Base-by-base conservation (phyloP, 305 asterid genomes). In the Fraxinus platypoda region DNA sequence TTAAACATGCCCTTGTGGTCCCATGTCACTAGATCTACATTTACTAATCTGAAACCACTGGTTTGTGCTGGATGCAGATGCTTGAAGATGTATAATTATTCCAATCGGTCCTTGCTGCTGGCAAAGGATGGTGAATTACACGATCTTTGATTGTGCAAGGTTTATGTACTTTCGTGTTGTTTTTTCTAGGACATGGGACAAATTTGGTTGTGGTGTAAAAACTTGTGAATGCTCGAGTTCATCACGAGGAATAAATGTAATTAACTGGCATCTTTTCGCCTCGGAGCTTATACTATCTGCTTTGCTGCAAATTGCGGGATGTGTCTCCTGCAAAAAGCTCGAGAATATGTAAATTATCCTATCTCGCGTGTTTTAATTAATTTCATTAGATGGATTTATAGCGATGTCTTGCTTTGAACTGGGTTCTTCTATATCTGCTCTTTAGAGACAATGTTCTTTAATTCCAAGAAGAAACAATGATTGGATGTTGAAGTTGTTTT, bases 81-180 rank as follows among this genome's bases (percentile, higher is more conserved):
- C 83, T 75, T 91, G 91, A 91, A 81, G 86, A 84, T 83, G 70
- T 86, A 82, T 31, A 62, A 38, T 74, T 15, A 25, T 79, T 70
- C 11, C 64, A 12, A 74, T 66, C 33, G 0, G 77, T 41, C 17
- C 37, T 21, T 46, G 74, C 77, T 62, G 79, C 83, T 35, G 41
- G 79, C 76, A 33, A 57, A 35, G 57, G 83, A 73, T 70, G 72
- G 33, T 52, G 91, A 74, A 41, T 19, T 74, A 37, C 6, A 12
- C 13, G 75, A 78, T 59, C 26, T 75, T n/a, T 59, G 68, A 37
- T 74, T 70, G 82, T 84, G 76, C 23, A 84, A 81, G 76, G 75
- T 81, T 85, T 49, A 28, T 87, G 87, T 79, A 84, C 83, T 72
- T 81, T 81, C 6, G 75, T 81, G 80, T 54, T 81, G 75, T 74